phyloP scores from a whole-genome alignment of 495 filamentous ascomycete genomes.

The Aspergillus cristatus region DNA sequence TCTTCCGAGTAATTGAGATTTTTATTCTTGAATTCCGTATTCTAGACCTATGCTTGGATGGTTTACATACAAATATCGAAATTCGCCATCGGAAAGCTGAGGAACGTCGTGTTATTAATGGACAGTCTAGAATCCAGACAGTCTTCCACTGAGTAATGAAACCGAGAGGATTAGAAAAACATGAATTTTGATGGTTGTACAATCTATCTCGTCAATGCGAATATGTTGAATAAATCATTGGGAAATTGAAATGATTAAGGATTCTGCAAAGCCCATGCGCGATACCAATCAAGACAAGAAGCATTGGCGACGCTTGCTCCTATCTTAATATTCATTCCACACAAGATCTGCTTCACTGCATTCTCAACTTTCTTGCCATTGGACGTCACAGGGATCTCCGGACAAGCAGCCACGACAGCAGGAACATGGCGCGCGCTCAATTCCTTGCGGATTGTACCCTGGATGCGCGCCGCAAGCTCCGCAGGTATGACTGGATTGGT shows the following conservation, averaged over 20 bases:
- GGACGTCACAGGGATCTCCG: conserved; percentile 76
- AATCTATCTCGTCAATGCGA: no score
- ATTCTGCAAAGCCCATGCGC: conserved; percentile 52
- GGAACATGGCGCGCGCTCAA: conserved; percentile 83
- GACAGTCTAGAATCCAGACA: conserved; percentile 1
- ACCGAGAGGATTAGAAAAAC: no score
- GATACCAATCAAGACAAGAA: conserved; percentile 77
- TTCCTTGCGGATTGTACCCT: conserved; percentile 55
- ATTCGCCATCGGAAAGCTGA: no score
- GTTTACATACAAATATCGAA: no score
- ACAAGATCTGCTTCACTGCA: conserved; percentile 89
- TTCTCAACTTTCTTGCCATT: conserved; percentile 96
- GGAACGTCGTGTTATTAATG: conserved; percentile 4
- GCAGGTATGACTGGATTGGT: conserved; percentile 12
- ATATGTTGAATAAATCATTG: no score
- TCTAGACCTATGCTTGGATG: no score
- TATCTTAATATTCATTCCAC: conserved; percentile 73
- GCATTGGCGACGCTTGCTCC: conserved; percentile 80
- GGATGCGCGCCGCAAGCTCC: conserved; percentile 50
- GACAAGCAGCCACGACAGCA: conserved; percentile 64
- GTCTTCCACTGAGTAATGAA: no score
- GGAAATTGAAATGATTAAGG: conserved; percentile 11
- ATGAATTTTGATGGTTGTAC: no score
- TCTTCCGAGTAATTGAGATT: no score
- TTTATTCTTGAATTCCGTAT: no score